phyloP scores from a whole-genome alignment of 257 asterid species.

The Petunia axillaris region DNA sequence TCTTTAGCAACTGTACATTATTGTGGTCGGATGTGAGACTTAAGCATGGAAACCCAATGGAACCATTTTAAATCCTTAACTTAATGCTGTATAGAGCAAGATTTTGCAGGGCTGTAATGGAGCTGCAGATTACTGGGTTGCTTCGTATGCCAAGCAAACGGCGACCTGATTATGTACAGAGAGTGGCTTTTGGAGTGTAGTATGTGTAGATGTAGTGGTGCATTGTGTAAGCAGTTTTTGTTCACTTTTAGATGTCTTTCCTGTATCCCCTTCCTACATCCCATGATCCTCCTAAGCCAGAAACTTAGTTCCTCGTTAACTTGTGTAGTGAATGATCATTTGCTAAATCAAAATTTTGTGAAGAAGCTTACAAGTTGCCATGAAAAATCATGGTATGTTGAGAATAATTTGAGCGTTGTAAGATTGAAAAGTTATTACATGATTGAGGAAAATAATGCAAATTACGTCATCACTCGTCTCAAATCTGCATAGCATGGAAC shows the following conservation, averaged over 20 bases:
- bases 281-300: not conserved
- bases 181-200: slow-evolving; percentile 84
- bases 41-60: not conserved
- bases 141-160: slow-evolving; percentile 93
- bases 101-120: slow-evolving; percentile 88
- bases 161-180: slow-evolving; percentile 93
- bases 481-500: not conserved
- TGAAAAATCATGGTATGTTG: not conserved
- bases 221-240: not conserved
- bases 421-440: not conserved
- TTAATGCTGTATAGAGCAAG: slow-evolving; percentile 61
- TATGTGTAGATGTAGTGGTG: not conserved
- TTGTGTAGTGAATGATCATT: not conserved
- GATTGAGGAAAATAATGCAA: not conserved
- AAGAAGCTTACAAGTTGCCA: not conserved
- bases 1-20: not conserved
- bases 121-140: slow-evolving; percentile 87
- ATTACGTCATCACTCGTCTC: not conserved
- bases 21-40: not conserved
- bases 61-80: slow-evolving; percentile 51
- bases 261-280: not conserved
- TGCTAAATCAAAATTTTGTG: not conserved
- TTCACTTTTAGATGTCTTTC: not conserved
- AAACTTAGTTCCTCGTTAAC: not conserved
- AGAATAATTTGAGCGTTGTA: not conserved